These are phyloP conservation scores for Sanghuangporus sanghuang DNA, from an alignment of 1,284 basidiomycete genomes.

Conservation along the genomic window DNA sequence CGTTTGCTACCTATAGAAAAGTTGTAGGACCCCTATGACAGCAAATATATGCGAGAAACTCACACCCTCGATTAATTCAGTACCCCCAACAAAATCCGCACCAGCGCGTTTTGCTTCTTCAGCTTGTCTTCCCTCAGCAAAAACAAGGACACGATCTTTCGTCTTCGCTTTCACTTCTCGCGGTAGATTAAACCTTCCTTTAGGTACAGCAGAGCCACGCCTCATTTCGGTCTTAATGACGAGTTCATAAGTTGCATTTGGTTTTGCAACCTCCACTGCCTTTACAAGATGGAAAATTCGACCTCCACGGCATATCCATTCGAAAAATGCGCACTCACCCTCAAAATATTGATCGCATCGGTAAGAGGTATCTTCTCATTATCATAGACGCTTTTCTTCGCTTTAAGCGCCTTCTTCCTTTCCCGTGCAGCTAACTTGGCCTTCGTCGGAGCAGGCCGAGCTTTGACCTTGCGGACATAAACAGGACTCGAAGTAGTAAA, in stretches of 20 bases:
- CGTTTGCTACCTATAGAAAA: constrained; percentile 52
- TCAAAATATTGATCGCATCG: constrained; percentile 62
- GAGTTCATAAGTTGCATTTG: constrained; percentile 74
- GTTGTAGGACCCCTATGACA: constrained; percentile 2
- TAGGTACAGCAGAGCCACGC: constrained; percentile 72
- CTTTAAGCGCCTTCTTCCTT: constrained; percentile 26
- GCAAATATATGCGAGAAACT: constrained; percentile 27
- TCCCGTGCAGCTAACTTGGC: constrained; percentile 36
- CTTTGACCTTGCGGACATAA: constrained; percentile 15
- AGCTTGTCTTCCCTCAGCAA: constrained; percentile 75
- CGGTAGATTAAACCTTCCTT: constrained; percentile 69
- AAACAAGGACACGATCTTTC: constrained; percentile 79
- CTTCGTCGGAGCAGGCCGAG: constrained; percentile 19
- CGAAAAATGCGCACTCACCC: constrained; percentile 42
- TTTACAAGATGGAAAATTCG: constrained; percentile 27
- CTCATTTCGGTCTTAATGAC: constrained; percentile 74
- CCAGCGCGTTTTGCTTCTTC: constrained; percentile 79
- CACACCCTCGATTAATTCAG: constrained; percentile 78
- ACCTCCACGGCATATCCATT: neutral
- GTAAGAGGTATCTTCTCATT: constrained; percentile 56
- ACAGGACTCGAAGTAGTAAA: constrained; percentile 16
- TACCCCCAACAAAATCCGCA: constrained; percentile 81
- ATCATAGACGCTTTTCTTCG: constrained; percentile 44
- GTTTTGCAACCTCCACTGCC: constrained; percentile 76
- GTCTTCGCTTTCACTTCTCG: constrained; percentile 68